Base-by-base conservation (phyloP, 2,329 filamentous ascomycete genomes). In the Phialophora tarda region DNA sequence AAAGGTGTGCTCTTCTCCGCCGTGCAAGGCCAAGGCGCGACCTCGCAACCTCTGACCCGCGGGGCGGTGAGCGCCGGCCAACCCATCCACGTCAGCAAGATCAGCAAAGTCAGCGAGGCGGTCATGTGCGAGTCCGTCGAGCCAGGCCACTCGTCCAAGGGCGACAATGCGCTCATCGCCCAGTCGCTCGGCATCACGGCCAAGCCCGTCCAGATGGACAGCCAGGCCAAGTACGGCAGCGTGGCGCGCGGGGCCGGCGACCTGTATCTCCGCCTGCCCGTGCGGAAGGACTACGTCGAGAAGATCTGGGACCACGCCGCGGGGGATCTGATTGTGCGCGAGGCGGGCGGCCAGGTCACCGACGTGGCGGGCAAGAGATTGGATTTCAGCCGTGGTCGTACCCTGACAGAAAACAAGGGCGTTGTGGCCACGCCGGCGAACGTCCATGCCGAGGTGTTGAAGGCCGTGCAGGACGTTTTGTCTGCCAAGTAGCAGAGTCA, bases 221-320 rank as follows among this genome's bases (percentile, higher is more conserved):
- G 92, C 60, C 95, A 99, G 81, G 94, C 95, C 73, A 99, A 99
- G 81, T 99, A 99, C 80, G 94, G 90, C 69, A 95, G 91, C 41
- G 96, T 99, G 77, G 95, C 95, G 41, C 86, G 95, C 69, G 95
- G 95, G 54, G 93, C 93, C 4, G 95, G 93, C 58, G 95, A 99
- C 76, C 89, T 99, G 71, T 99, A 99, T 81, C 85, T 99, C 65
- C 87, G 96, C 62, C 82, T 99, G 65, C 95, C 95, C 3, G 90
- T 92, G 30, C 91, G 87, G 77, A 90, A 89, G 73, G 89, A 90
- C 62, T 99, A 99, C 81, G 88, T 96, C 78, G 95, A 99, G 85
- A 99, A 99, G 87, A 99, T 99, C 73, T 99, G 95, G 95, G 95
- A 99, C 77, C 95, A 99, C 78, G 95, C 95, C 21, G 95, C 94